A percentile compares a stretch with the other conserved stretches of the same genome.
Evolutionary conservation across 441 rosid species (phyloP).

Genomic region (Arabidopsis lyrata): DNA sequence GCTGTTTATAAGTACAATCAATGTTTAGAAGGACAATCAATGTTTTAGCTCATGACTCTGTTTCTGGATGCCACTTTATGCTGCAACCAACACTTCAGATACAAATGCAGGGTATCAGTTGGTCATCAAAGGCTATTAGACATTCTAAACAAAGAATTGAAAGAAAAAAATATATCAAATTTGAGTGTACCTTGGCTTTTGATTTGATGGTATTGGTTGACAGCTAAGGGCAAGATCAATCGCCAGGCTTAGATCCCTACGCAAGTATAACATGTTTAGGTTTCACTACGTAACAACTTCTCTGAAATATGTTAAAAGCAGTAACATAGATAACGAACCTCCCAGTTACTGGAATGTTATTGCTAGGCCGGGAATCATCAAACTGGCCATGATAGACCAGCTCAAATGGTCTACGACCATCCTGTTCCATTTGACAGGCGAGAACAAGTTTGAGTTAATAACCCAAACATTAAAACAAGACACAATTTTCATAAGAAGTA

Average conservation of each 20-base stretch:
- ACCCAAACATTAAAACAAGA: neutral
- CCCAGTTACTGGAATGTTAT: constrained; percentile 68
- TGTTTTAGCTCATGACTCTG: constrained; percentile 37
- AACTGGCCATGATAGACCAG: constrained; percentile 93
- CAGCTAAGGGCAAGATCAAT: constrained; percentile 78
- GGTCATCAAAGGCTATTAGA: neutral
- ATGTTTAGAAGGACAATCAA: neutral
- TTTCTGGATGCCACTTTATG: constrained; percentile 89
- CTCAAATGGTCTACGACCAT: constrained; percentile 90
- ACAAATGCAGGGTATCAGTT: constrained; percentile 27
- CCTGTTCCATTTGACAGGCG: constrained; percentile 52
- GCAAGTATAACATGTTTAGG: constrained; percentile 28
- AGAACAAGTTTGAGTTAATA: constrained; percentile 3
- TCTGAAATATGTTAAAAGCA: neutral
- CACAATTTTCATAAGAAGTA: neutral
- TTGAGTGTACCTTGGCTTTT: constrained; percentile 72
- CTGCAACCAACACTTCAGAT: constrained; percentile 85
- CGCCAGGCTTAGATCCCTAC: constrained; percentile 76
- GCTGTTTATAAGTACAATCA: constrained; percentile 4
- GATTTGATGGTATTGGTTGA: constrained; percentile 66
- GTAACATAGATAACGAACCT: constrained; percentile 53
- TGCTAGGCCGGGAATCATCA: constrained; percentile 90
- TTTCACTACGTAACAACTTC: constrained; percentile 19
- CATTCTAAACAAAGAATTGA: neutral
- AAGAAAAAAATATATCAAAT: constrained; percentile 8